Evolutionary conservation across 2,329 filamentous ascomycete genomes (phyloP), one percentile per base, ranked within the genome.

Genomic region (Myriosclerotinia scirpicola): DNA sequence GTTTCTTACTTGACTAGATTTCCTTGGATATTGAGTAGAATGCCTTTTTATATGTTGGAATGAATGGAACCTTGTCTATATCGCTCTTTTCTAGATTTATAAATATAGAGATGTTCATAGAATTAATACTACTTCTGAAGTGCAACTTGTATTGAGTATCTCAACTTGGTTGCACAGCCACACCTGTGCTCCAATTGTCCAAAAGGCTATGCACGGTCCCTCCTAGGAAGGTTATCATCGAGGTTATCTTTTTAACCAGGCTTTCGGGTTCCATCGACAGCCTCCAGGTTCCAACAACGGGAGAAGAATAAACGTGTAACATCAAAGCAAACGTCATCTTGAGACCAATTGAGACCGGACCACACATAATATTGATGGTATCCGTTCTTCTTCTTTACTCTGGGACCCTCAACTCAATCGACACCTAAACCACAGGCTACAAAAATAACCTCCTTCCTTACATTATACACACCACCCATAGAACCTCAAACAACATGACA

Each of bases 1-100:
- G 20, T 8, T 50, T 60, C 15, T 60, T 60, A 30, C 20, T 38
- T 50, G 42, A 34, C 22, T 38, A 61, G 58, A 61, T 26, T 60
- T 38, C 20, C 34, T 50, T 61, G 58, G 58, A 60, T 60, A 50
- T 50, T 22, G 30, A 48, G 26, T 6, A 20, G n/a, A 61, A 26
- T 58, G 11, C 40, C 17, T 30, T 34, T 34, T 30, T 17, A 30
- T 30, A n/a, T 38, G 14, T 50, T 48, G 26, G 15, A 61, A 50
- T 30, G 26, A 15, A 26, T n/a, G 34, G 50, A 20, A 20, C 14
- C 11, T 50, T 38, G 46, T 61, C 46, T 26, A 50, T 38, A 38
- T 12, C 14, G 7, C 34, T 17, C 58, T 61, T 50, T 38, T 50
- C 20, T 50, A 61, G 9, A 5, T 61, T 20, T 50, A 61, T 20